Percentiles rank a stretch among this genome's conserved stretches.
Conservation (phyloP, 345 rosid species). For the Rhodamnia argentea region DNA sequence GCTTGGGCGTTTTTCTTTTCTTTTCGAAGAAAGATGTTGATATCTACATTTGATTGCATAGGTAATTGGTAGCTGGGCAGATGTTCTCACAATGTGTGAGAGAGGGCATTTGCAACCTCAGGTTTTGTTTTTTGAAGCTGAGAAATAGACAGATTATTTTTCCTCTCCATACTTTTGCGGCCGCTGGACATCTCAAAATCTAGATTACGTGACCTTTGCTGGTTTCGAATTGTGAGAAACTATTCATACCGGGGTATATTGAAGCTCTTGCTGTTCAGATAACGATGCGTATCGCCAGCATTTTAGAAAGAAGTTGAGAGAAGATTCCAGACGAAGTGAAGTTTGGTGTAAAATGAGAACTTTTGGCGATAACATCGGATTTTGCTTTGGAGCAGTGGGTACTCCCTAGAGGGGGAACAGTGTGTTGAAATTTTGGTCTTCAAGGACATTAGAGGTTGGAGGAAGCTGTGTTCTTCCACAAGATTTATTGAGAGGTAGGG, state of each 20-base stretch:
- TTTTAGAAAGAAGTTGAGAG: constrained; percentile 2
- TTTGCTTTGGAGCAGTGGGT: constrained; percentile 12
- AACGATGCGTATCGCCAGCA: not conserved
- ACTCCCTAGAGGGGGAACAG: not conserved
- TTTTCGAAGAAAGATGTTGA: not conserved
- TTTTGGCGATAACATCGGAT: constrained; percentile 1
- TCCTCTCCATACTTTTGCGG: not conserved
- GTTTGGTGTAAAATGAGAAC: constrained; percentile 4
- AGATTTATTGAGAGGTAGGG: not conserved
- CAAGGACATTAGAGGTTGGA: not conserved
- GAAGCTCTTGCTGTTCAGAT: constrained; percentile 6
- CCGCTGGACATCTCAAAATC: not conserved
- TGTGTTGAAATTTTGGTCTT: not conserved
- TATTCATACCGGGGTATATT: not conserved
- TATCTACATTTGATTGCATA: constrained; percentile 11
- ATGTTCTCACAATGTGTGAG: constrained; percentile 70
- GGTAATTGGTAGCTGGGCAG: constrained; percentile 87
- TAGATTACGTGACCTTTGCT: constrained; percentile 2
- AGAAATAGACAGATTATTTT: constrained; percentile 22
- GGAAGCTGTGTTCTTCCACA: not conserved
- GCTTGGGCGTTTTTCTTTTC: not conserved
- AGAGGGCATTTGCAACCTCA: constrained; percentile 96
- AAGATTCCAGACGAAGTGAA: constrained; percentile 3
- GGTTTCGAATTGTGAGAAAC: not conserved
- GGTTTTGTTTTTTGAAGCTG: constrained; percentile 83